phyloP scores from a whole-genome alignment of 2,329 filamentous ascomycete species.

The Beauveria australis region DNA sequence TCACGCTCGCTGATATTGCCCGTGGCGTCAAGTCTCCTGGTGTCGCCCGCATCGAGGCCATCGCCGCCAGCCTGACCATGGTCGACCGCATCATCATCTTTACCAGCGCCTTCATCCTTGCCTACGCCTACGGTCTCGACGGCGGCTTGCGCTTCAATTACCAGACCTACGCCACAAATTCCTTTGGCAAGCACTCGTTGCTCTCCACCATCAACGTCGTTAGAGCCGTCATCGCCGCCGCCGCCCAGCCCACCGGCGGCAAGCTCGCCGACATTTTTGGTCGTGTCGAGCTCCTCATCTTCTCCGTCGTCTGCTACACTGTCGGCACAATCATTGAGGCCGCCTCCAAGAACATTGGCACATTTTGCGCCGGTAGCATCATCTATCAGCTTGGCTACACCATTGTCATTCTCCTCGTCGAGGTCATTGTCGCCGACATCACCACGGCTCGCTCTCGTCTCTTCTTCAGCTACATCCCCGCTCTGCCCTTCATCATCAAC shows the following conservation, averaged over 20 bases:
- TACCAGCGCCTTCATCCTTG: conserved; percentile 48
- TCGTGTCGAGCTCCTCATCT: conserved; percentile 45
- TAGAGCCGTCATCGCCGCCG: conserved; percentile 51
- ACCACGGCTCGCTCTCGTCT: conserved; percentile 55
- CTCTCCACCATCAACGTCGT: conserved; percentile 51
- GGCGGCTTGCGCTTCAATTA: conserved; percentile 42
- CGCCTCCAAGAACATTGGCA: conserved; percentile 35
- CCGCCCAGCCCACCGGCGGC: conserved; percentile 48
- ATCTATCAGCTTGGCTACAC: conserved; percentile 59
- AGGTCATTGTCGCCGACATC: conserved; percentile 57
- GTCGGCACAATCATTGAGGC: conserved; percentile 50
- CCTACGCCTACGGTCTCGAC: conserved; percentile 50
- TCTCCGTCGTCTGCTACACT: conserved; percentile 55
- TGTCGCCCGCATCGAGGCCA: conserved; percentile 44
- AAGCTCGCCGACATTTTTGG: conserved; percentile 59
- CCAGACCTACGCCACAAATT: conserved; percentile 46
- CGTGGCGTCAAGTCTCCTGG: conserved; percentile 30
- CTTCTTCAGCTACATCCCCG: conserved; percentile 57
- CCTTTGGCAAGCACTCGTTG: conserved; percentile 44
- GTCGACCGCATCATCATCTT: conserved; percentile 44
- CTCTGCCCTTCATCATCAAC: conserved; percentile 53
- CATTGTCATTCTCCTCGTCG: conserved; percentile 49
- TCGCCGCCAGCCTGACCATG: conserved; percentile 38
- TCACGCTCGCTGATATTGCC: conserved; percentile 19
- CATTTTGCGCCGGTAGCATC: conserved; percentile 49